Evolutionary conservation across 148 eudicot species (phyloP).

Genomic region (Rhododendron henanense): DNA sequence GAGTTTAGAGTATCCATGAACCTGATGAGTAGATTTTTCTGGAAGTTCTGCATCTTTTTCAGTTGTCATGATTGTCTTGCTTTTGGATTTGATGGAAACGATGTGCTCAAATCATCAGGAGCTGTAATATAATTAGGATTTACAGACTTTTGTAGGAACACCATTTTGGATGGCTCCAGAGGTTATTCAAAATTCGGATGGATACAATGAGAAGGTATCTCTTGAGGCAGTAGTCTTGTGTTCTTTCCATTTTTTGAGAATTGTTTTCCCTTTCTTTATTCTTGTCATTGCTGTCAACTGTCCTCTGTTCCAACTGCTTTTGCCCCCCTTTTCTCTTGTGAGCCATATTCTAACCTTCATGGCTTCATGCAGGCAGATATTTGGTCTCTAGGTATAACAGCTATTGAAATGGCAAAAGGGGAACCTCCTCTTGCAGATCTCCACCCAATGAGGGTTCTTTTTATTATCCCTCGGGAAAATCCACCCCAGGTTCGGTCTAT

Average conservation of each 20-base stretch:
- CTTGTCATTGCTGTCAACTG: background rate
- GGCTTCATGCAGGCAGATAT: conserved; percentile 79
- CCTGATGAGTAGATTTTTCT: conserved; percentile 4
- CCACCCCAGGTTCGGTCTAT: conserved; percentile 77
- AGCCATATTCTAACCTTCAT: conserved; percentile 13
- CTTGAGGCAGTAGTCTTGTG: background rate
- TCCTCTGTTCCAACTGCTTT: background rate
- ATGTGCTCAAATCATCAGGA: conserved; percentile 4
- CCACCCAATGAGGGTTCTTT: conserved; percentile 98
- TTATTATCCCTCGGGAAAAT: conserved; percentile 96
- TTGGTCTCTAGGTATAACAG: conserved; percentile 95
- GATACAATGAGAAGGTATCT: conserved; percentile 91
- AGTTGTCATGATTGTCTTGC: background rate
- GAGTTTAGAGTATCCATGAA: background rate
- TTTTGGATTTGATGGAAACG: conserved; percentile 9
- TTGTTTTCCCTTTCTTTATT: background rate
- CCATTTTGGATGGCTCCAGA: conserved; percentile 99
- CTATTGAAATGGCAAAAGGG: conserved; percentile 97
- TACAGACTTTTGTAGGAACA: conserved; percentile 95
- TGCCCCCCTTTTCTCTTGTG: background rate
- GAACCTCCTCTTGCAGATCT: conserved; percentile 98
- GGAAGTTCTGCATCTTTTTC: background rate
- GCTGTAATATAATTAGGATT: conserved; percentile 28
- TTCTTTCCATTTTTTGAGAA: background rate
- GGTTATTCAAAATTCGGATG: conserved; percentile 94